Evolutionary conservation across 1,284 basidiomycete genomes (phyloP), one percentile per base, ranked within the genome.

Genomic region (Golubevia pallescens): DNA sequence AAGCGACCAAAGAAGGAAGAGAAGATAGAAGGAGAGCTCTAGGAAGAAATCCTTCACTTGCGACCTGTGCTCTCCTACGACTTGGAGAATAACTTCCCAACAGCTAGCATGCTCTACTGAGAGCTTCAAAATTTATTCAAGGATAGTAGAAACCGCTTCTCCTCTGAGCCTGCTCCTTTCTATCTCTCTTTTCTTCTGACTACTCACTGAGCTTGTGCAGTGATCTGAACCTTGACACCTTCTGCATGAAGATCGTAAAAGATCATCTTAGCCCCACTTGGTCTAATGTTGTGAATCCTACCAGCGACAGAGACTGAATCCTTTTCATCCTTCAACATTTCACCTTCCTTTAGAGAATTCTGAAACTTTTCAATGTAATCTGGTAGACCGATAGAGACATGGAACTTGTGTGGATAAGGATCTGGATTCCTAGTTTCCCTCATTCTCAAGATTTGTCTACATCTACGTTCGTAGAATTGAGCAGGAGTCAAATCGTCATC

Each of bases 391-490:
- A 88, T 88, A 58, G 92, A 89, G 55, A 97, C 95, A 80, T 97
- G 87, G 88, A 99, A 99, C 90, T 99, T 99, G 91, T 99, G 97
- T 20, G 97, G 96, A 88, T 99, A 99, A 2, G 97, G 96, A 86
- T 96, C 93, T 3, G 86, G 86, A 34, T 90, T 87, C 86, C 92
- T 91, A 58, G 93, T 92, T 86, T 92, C 89, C 86, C 94, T 92
- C 68, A 99, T 89, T 78, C 91, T 91, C 76, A 91, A 90, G 80
- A 99, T 95, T 80, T 93, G 91, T 66, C 94, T 90, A 58, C 91
- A 93, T 76, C 97, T 91, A 73, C 95, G 88, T 86, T 98, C 95
- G 86, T 93, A 96, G 89, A 97, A 99, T 92, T 97, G 94, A 94
- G 80, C 73, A 58, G 81, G 81, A 59, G 75, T 74, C 28, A 86